Percentiles rank a stretch among this genome's conserved stretches.
Evolutionary conservation across 2,329 filamentous ascomycete species (phyloP).

Genomic region (Talaromyces sp.): DNA sequence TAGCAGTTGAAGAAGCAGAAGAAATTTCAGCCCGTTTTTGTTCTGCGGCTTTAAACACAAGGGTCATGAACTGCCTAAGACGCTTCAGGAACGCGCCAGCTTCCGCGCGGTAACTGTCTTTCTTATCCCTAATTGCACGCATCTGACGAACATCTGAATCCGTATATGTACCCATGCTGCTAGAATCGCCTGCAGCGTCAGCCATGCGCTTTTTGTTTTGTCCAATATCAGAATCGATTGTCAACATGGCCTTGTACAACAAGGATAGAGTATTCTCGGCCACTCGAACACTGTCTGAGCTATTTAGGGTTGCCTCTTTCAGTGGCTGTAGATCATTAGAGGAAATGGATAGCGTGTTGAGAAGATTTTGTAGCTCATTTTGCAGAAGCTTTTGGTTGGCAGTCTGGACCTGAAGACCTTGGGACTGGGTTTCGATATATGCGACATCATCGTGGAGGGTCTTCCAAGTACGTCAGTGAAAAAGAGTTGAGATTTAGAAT

Average conservation of each 20-base stretch:
- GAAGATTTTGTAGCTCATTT: constrained; percentile 80
- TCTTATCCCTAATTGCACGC: constrained; percentile 92
- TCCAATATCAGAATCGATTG: constrained; percentile 79
- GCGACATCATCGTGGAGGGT: constrained; percentile 93
- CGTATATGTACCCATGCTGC: constrained; percentile 55
- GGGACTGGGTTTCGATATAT: constrained; percentile 94
- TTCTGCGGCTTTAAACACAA: constrained; percentile 73
- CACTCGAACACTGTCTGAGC: constrained; percentile 64
- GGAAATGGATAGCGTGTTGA: constrained; percentile 87
- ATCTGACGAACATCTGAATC: constrained; percentile 77
- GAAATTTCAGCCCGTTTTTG: constrained; percentile 64
- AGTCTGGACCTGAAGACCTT: constrained; percentile 93
- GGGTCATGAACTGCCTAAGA: constrained; percentile 74
- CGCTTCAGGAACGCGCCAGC: constrained; percentile 72
- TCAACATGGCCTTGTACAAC: constrained; percentile 87
- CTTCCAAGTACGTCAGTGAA: constrained; percentile 42
- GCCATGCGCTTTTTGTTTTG: constrained; percentile 47
- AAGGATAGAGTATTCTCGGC: constrained; percentile 74
- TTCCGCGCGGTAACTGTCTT: constrained; percentile 77
- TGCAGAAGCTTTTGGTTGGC: constrained; percentile 94
- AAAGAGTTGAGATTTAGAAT: not conserved
- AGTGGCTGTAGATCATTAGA: constrained; percentile 69
- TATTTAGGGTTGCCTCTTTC: constrained; percentile 67
- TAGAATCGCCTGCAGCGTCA: constrained; percentile 35
- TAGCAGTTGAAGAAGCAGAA: constrained; percentile 34